phyloP scores from a whole-genome alignment of 2,329 filamentous ascomycete genomes.

The Penicillium sp. region DNA sequence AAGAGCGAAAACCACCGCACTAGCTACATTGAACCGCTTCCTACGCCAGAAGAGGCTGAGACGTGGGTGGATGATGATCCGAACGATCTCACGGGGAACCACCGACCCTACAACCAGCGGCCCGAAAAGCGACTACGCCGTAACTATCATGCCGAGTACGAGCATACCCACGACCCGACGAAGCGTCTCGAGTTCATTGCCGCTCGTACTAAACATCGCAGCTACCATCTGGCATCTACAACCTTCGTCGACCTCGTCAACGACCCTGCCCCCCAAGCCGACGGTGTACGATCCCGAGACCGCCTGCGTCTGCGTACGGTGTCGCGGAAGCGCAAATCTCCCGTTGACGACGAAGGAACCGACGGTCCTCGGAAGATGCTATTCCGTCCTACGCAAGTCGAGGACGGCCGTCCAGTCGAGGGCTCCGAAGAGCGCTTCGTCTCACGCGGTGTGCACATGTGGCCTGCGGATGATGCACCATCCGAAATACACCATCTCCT shows the following conservation, averaged over 20 bases:
- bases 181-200: slow-evolving; percentile 42
- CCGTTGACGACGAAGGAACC: slow-evolving; percentile 35
- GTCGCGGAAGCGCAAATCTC: slow-evolving; percentile 43
- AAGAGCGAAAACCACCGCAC: slow-evolving; percentile 61
- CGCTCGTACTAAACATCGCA: slow-evolving; percentile 44
- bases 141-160: slow-evolving; percentile 43
- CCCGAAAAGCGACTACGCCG: slow-evolving; percentile 38
- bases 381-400: slow-evolving; percentile 28
- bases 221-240: slow-evolving; percentile 41
- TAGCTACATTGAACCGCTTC: slow-evolving; percentile 58
- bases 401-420: slow-evolving; percentile 28
- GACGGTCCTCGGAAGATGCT: slow-evolving; percentile 27
- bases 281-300: slow-evolving; percentile 32
- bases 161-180: slow-evolving; percentile 17
- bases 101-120: slow-evolving; percentile 35
- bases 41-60: slow-evolving; percentile 27
- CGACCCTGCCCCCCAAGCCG: slow-evolving; percentile 31
- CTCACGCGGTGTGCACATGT: slow-evolving; percentile 41
- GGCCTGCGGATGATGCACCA: slow-evolving; percentile 43
- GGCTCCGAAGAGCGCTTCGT: slow-evolving; percentile 40
- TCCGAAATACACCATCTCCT: slow-evolving; percentile 38
- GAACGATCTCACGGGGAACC: slow-evolving; percentile 20
- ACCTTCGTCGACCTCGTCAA: slow-evolving; percentile 47
- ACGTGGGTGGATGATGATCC: slow-evolving; percentile 5
- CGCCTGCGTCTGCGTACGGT: slow-evolving; percentile 43